Base-by-base conservation (phyloP, 495 filamentous ascomycete species). In the Jackrogersella multiformis region DNA sequence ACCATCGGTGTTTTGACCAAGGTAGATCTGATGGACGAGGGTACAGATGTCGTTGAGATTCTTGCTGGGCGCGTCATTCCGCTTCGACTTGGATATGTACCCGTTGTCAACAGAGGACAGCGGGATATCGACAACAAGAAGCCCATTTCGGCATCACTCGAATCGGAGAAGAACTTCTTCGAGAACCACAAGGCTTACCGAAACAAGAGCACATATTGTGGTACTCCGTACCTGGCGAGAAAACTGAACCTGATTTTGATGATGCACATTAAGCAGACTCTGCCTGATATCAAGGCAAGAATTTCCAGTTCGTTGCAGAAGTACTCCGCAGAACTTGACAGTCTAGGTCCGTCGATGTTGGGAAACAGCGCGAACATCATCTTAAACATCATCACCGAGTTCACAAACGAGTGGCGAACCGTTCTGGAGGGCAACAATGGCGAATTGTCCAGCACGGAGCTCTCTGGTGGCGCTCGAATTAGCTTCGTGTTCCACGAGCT, bases 201-300 rank as follows among this genome's bases (percentile, higher is more conserved):
- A 61, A 99, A 99, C 77, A 99, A 99, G 87, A 90, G 91, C 71
- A 90, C 94, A 13, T 99, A 99, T 82, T 99, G 95, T 78, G 95
- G 95, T 73, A 99, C 95, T 2, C 95, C 95, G 5, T 99, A 98
- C 71, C 83, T 99, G 28, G 95, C 95, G 5, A 88, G 95, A 46
- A 99, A 99, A 79, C 84, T 99, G 57, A 99, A 99, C 77, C 83
- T 99, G 77, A 98, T 99, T 78, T 86, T 99, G 61, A 98, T 98
- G 95, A 99, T 98, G 95, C 95, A 99, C 82, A 99, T 99, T 83
- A 99, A 99, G 79, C 95, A 99, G 82, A 99, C 95, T 5, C 86
- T 99, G 9, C 95, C 95, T 23, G 95, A 99, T 75, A 99, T 99
- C 83, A 99, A 98, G 78, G 90, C 89, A 15, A 90, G 96, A 63